Conservation (phyloP, 495 filamentous ascomycete species). For the Pseudevernia furfuracea region DNA sequence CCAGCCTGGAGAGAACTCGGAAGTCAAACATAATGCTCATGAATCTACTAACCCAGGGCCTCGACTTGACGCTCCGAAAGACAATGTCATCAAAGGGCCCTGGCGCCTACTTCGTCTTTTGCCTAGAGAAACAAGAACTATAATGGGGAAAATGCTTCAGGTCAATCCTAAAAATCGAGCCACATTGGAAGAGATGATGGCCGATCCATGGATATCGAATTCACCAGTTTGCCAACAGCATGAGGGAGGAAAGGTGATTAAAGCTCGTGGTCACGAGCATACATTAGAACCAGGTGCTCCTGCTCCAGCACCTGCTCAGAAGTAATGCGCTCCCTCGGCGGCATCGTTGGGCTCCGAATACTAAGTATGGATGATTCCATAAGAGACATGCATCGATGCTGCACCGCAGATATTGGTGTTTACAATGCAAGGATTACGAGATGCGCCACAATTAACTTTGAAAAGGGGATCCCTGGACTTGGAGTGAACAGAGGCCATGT, state of each 20-base stretch:
- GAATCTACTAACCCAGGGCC: conserved; percentile 37
- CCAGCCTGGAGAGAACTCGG: conserved; percentile 22
- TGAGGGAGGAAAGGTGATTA: conserved; percentile 46
- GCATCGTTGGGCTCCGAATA: neutral
- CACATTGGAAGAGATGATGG: conserved; percentile 72
- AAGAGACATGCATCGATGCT: neutral
- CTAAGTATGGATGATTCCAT: neutral
- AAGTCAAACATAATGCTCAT: conserved; percentile 26
- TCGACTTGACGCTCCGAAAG: conserved; percentile 35
- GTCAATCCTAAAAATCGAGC: conserved; percentile 78
- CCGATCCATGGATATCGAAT: conserved; percentile 80
- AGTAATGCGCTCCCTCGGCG: conserved; percentile 26
- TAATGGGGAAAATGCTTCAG: conserved; percentile 90
- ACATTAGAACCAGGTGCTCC: conserved; percentile 51
- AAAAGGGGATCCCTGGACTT: neutral
- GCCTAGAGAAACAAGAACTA: conserved; percentile 79
- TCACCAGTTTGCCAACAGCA: conserved; percentile 59
- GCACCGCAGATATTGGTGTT: neutral
- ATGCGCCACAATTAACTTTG: neutral
- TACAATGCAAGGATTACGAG: neutral
- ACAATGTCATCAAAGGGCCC: conserved; percentile 82
- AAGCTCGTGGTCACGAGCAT: conserved; percentile 53
- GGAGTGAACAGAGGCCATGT: neutral
- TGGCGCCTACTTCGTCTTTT: conserved; percentile 89
- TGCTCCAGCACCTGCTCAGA: conserved; percentile 35